Evolutionary conservation across 495 filamentous ascomycete species (phyloP), one percentile per base, ranked within the genome.

Genomic region (Podospora pseudoanserina): DNA sequence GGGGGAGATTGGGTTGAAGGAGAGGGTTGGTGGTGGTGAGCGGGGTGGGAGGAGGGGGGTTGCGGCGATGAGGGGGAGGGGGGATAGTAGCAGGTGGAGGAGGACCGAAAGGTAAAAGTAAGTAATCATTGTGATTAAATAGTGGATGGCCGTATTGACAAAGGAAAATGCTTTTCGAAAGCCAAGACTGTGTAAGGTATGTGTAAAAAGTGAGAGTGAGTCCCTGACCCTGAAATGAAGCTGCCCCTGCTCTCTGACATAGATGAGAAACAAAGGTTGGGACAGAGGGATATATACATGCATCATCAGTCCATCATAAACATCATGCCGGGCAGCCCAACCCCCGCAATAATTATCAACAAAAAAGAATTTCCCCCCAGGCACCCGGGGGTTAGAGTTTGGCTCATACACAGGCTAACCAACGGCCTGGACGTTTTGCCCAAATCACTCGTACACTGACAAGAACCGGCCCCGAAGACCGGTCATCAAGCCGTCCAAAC

Each of bases 1-100:
- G 39, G 39, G 15, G 15, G 39, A 49, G 39, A 49, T 11, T 3
- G 39, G 39, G 39, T 13, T 5, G 39, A 49, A 49, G 39, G 39
- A 49, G 3, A 49, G 39, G 39, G 39, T 7, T 16, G 39, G 7
- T 49, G 39, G 65, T 63, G 79, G 39, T 49, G 15, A 11, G 13
- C 39, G 39, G 39, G 15, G 39, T 3, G 39, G 13, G 39, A 16
- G 9, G 7, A 49, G 7, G 9, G 15, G 39, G 9, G 15, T 16
- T 13, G 39, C 9, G 39, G 39, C 7, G 15, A 49, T 16, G 39
- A 16, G 39, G 39, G 39, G 13, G 15, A 49, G 39, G 39, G 15
- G 7, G 2, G 39, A 16, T 11, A 49, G 0, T 0, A 49, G 9
- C 2, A 49, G 39, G 39, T 13, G 39, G 39, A 16, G 13, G 39